These are phyloP conservation scores for Rhodotorula toruloides DNA, from an alignment of 768 basidiomycete species.

Conservation along the genomic window DNA sequence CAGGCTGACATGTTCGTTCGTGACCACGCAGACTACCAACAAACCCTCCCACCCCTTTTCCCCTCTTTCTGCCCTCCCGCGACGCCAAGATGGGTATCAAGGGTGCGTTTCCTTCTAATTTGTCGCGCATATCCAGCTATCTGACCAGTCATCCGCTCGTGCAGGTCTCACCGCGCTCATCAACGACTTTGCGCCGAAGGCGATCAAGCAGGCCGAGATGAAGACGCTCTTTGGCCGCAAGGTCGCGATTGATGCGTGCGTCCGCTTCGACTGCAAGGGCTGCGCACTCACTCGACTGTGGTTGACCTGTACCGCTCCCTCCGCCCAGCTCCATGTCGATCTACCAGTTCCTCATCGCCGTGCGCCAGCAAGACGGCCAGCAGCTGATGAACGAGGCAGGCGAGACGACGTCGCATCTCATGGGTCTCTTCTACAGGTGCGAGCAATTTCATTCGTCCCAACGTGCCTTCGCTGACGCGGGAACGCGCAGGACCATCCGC, in stretches of 20 bases:
- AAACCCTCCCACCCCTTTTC: neutral
- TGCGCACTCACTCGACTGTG: neutral
- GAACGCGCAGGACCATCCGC: conserved; percentile 64
- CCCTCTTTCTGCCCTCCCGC: neutral
- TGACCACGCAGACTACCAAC: too few relatives aligned
- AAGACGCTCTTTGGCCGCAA: conserved; percentile 90
- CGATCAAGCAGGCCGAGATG: conserved; percentile 55
- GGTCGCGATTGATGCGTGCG: conserved; percentile 85
- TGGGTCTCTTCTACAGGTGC: conserved; percentile 86
- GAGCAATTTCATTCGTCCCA: neutral
- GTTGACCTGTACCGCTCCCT: neutral
- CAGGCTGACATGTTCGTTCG: too few relatives aligned
- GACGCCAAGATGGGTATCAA: conserved; percentile 7
- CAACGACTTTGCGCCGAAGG: conserved; percentile 78
- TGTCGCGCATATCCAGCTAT: neutral
- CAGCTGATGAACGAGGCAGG: conserved; percentile 95
- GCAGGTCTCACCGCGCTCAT: conserved; percentile 73
- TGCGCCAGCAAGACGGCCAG: conserved; percentile 91
- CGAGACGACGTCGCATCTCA: conserved; percentile 93
- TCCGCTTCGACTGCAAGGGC: neutral
- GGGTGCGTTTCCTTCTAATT: neutral
- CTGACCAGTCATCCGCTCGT: neutral
- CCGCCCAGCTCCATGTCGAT: conserved; percentile 68
- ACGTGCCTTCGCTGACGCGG: neutral
- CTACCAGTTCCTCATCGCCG: conserved; percentile 90